A percentile compares a stretch with the other conserved stretches of the same genome.
Conservation (phyloP, 176 grass and related monocot species). For the Coix lacrymajobi region DNA sequence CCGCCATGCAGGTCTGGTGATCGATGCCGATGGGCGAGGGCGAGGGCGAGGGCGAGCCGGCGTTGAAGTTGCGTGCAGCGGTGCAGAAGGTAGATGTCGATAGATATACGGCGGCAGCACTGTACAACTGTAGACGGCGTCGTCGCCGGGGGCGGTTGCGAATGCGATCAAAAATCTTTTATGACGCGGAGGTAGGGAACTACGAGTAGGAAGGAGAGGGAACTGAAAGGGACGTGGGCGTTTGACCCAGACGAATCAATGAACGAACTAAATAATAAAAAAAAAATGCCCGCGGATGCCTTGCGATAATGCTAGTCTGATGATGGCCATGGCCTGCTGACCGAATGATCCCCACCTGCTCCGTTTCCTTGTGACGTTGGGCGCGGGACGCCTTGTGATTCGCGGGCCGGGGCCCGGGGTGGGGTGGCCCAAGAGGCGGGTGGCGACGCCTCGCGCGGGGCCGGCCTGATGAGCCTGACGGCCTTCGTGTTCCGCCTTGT, state of each 20-base stretch:
- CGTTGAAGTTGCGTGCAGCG: not conserved
- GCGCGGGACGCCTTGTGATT: too few relatives aligned
- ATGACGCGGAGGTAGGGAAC: not conserved
- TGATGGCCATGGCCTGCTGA: slow-evolving; percentile 2
- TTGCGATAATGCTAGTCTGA: slow-evolving; percentile 34
- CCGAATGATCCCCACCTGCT: not conserved
- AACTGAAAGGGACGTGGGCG: slow-evolving; percentile 5
- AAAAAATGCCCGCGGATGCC: not conserved
- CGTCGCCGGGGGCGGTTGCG: not conserved
- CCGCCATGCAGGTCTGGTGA: slow-evolving; percentile 52
- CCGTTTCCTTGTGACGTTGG: not conserved
- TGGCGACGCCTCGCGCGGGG: not conserved
- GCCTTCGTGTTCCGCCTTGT: not conserved
- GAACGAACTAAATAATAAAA: not conserved
- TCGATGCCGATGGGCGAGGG: not conserved
- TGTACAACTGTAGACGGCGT: not conserved
- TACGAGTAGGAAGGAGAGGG: not conserved
- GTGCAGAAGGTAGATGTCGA: not conserved
- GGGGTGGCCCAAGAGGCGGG: not conserved
- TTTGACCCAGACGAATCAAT: not conserved
- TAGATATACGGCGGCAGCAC: not conserved
- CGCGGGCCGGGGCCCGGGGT: not conserved
- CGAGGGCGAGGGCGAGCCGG: not conserved
- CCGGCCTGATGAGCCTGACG: not conserved
- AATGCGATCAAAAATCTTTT: not conserved